These are phyloP conservation scores for Combretum micranthum DNA, from an alignment of 345 rosid species.

Conservation along the genomic window DNA sequence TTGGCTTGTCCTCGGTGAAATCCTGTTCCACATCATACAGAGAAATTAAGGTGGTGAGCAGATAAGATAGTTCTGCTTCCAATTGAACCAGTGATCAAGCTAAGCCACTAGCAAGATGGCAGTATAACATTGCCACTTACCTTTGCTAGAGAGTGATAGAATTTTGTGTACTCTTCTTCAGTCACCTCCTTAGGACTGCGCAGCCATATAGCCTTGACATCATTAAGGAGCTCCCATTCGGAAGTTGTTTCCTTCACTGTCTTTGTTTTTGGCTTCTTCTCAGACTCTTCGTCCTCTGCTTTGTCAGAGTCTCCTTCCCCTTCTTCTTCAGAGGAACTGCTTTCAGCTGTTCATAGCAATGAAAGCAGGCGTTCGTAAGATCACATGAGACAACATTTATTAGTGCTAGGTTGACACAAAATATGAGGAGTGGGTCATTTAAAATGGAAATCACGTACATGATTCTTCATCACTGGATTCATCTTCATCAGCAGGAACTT, in stretches of 20 bases:
- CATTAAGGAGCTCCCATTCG: constrained; percentile 95
- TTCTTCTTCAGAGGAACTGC: constrained; percentile 51
- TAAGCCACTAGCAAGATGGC: no score
- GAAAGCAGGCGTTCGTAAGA: constrained; percentile 3
- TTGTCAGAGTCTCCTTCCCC: constrained; percentile 51
- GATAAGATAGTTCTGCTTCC: neutral
- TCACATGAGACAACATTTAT: no score
- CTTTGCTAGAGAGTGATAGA: constrained; percentile 85
- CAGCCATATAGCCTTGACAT: constrained; percentile 97
- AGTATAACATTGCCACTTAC: constrained; percentile 21
- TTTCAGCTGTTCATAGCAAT: constrained; percentile 39
- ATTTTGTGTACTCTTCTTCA: constrained; percentile 83
- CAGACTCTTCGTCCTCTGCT: constrained; percentile 61
- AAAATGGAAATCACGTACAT: constrained; percentile 24
- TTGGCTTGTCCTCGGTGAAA: constrained; percentile 75
- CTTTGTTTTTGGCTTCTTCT: constrained; percentile 76
- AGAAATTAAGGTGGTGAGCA: neutral
- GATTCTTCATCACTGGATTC: constrained; percentile 75
- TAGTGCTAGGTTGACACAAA: no score
- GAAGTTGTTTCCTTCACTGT: constrained; percentile 67
- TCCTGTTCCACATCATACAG: constrained; percentile 43
- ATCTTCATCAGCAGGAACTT: constrained; percentile 84
- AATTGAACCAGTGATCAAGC: no score
- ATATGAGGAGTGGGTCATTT: no score
- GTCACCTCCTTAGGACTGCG: constrained; percentile 95